Conservation (phyloP, 306 rosid genomes). For the Quillaja saponaria region DNA sequence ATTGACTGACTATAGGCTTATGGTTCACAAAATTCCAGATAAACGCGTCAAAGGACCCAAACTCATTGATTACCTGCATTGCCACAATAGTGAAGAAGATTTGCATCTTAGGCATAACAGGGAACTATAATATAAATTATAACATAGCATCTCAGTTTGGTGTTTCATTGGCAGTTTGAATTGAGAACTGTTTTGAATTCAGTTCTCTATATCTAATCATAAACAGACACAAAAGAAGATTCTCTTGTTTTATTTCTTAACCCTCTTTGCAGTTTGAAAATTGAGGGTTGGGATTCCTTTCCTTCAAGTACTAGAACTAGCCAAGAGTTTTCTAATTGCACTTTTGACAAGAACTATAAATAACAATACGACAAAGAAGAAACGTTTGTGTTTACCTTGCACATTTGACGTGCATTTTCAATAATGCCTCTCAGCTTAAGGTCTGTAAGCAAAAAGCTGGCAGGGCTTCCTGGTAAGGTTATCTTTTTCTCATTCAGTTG, state of each 20-base stretch:
- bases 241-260: slow-evolving; percentile 18
- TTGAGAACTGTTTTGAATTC: slow-evolving; percentile 10
- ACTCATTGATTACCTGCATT: slow-evolving; percentile 59
- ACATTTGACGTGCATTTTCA: slow-evolving; percentile 74
- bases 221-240: slow-evolving; percentile 33
- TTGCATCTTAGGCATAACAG: neutral
- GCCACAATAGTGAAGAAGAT: neutral
- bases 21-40: slow-evolving; percentile 76
- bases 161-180: slow-evolving; percentile 16
- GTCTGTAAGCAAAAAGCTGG: slow-evolving; percentile 66
- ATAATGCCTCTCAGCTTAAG: slow-evolving; percentile 65
- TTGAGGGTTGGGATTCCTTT: slow-evolving; percentile 13
- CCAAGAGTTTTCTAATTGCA: slow-evolving; percentile 17
- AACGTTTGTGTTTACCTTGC: slow-evolving; percentile 50
- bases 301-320: slow-evolving; percentile 2
- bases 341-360: slow-evolving; percentile 9
- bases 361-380: slow-evolving; percentile 8
- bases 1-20: slow-evolving; percentile 56
- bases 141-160: neutral
- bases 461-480: slow-evolving; percentile 56
- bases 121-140: neutral
- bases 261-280: slow-evolving; percentile 37
- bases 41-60: slow-evolving; percentile 62
- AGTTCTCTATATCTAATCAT: slow-evolving; percentile 21
- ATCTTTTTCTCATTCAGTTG: slow-evolving; percentile 64